Conservation (phyloP, 1,139 yeast genomes). For the Saccharomyces hybrid region DNA sequence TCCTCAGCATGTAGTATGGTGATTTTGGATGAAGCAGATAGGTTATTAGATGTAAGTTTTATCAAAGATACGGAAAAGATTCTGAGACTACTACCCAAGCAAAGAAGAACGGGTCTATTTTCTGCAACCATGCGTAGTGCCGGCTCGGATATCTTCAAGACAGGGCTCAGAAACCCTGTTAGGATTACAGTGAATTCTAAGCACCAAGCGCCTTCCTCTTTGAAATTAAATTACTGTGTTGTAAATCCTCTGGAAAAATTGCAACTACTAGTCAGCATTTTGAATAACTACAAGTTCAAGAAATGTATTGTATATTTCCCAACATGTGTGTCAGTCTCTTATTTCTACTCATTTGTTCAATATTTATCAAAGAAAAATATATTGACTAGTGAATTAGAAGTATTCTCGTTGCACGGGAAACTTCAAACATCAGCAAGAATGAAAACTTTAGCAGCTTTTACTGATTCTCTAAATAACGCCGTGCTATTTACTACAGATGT, state of each 20-base stretch:
- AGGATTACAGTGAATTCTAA: slow-evolving; percentile 59
- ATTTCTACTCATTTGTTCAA: slow-evolving; percentile 56
- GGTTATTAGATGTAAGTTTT: slow-evolving; percentile 73
- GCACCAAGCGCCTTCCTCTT: slow-evolving; percentile 47
- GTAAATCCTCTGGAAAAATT: slow-evolving; percentile 57
- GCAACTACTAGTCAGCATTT: slow-evolving; percentile 47
- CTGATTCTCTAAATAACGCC: slow-evolving; percentile 42
- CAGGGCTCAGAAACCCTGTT: slow-evolving; percentile 88
- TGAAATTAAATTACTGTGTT: slow-evolving; percentile 55
- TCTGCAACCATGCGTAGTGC: slow-evolving; percentile 88
- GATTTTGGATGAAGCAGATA: slow-evolving; percentile 90
- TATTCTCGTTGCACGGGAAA: slow-evolving; percentile 81
- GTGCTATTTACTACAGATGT: slow-evolving; percentile 76
- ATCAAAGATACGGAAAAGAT: slow-evolving; percentile 61
- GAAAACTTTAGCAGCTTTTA: slow-evolving; percentile 57
- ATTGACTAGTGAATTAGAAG: slow-evolving; percentile 32
- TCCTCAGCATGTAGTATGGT: slow-evolving; percentile 60
- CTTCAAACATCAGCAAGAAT: slow-evolving; percentile 66
- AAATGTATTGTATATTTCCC: slow-evolving; percentile 86
- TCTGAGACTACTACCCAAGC: slow-evolving; percentile 67
- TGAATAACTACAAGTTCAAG: slow-evolving; percentile 50
- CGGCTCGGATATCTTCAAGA: slow-evolving; percentile 56
- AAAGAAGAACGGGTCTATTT: slow-evolving; percentile 86
- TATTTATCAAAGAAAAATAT: slow-evolving; percentile 23
- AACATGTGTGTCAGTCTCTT: slow-evolving; percentile 74